phyloP scores from a whole-genome alignment of 345 rosid species.

The Psidium friedrichsthalianum region DNA sequence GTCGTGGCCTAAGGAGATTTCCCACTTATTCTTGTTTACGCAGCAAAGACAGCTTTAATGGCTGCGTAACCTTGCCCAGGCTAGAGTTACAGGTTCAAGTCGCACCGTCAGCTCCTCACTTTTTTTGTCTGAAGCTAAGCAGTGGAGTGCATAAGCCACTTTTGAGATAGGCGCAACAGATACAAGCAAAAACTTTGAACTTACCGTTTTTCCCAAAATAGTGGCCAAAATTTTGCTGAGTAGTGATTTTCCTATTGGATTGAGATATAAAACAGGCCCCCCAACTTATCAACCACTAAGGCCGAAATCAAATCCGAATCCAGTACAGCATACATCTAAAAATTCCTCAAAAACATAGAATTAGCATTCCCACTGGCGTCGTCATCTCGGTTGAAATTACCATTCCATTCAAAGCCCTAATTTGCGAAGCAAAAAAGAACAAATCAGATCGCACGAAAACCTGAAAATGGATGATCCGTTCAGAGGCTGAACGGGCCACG shows the following conservation, averaged over 20 bases:
- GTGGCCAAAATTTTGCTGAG: neutral
- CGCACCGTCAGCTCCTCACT: neutral
- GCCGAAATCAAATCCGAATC: neutral
- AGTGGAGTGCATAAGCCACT: neutral
- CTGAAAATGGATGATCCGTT: conserved; percentile 51
- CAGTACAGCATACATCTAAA: neutral
- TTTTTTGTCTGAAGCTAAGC: neutral
- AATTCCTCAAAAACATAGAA: neutral
- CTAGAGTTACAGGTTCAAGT: neutral
- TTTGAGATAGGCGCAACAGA: neutral
- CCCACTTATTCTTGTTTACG: neutral
- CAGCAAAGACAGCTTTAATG: neutral
- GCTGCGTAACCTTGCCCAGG: neutral
- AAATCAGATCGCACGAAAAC: conserved; percentile 12
- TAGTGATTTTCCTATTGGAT: neutral
- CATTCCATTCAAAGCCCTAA: neutral
- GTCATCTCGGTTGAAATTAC: neutral
- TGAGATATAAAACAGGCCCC: neutral
- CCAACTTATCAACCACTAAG: neutral
- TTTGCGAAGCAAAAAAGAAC: neutral
- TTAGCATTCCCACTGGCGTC: neutral
- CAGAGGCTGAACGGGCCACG: conserved; percentile 60
- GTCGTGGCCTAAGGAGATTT: neutral
- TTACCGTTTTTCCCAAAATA: neutral
- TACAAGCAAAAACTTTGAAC: neutral